A percentile compares a stretch with the other conserved stretches of the same genome.
Evolutionary conservation across 2,329 filamentous ascomycete species (phyloP).

Genomic region (Alternaria conjuncta): DNA sequence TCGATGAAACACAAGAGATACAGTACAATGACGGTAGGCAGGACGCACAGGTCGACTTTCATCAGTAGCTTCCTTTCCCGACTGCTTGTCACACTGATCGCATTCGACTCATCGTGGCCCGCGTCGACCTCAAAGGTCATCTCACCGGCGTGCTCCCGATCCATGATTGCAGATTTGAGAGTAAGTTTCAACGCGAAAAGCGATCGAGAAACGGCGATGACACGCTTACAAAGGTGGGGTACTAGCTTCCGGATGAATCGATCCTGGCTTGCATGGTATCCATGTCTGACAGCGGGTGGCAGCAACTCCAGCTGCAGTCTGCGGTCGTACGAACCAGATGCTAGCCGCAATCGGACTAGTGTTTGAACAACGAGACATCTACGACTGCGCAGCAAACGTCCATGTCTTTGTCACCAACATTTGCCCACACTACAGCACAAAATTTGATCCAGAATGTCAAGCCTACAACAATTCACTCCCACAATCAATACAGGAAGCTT

Average conservation of each 20-base stretch:
- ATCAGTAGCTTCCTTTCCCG: conserved; percentile 61
- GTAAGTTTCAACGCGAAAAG: neutral
- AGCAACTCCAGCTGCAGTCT: neutral
- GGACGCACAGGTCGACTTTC: conserved; percentile 68
- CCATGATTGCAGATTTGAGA: conserved; percentile 2
- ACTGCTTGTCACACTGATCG: conserved; percentile 59
- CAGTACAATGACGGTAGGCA: conserved; percentile 67
- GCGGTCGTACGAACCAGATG: neutral
- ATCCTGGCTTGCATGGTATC: neutral
- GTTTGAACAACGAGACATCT: neutral
- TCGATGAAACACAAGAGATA: conserved; percentile 76
- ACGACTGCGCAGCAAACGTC: neutral
- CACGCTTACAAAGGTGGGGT: neutral
- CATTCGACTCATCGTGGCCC: conserved; percentile 31
- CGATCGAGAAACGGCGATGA: neutral
- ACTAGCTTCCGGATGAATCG: neutral
- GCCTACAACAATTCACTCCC: neutral
- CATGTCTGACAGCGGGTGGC: neutral
- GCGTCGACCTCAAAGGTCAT: conserved; percentile 4
- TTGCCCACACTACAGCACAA: neutral
- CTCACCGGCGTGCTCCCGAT: conserved; percentile 5
- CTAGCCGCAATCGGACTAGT: neutral
- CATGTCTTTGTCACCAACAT: neutral
- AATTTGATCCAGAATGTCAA: neutral
- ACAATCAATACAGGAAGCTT: neutral